phyloP scores from a whole-genome alignment of 768 basidiomycete genomes.

The Naganishia vishniacii region DNA sequence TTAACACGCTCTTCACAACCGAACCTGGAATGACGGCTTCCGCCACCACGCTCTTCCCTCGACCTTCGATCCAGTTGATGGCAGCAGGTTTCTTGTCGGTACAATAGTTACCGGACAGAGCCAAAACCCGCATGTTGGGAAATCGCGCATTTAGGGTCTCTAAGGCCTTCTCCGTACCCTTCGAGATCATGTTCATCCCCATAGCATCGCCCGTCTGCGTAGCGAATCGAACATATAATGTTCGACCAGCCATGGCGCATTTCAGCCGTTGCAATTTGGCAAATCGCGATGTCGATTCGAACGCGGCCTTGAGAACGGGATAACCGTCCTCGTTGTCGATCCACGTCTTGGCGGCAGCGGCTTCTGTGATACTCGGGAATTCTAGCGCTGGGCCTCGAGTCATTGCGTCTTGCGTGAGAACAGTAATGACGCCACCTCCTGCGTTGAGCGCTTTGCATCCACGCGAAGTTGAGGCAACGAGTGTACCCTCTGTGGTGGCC shows the following conservation, averaged over 20 bases:
- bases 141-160: conserved; percentile 65
- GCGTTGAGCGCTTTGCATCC: conserved; percentile 97
- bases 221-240: conserved; percentile 85
- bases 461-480: conserved; percentile 93
- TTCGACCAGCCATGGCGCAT: conserved; percentile 85
- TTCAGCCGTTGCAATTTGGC: conserved; percentile 79
- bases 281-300: conserved; percentile 91
- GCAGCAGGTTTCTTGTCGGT: conserved; percentile 99
- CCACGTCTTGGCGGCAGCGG: conserved; percentile 82
- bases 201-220: conserved; percentile 96
- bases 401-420: conserved; percentile 88
- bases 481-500: conserved; percentile 99
- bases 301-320: conserved; percentile 67
- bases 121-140: conserved; percentile 84
- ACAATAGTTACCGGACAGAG: conserved; percentile 95
- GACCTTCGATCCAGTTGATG: conserved; percentile 99
- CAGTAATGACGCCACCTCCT: conserved; percentile 90
- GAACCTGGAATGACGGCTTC: conserved; percentile 88
- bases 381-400: conserved; percentile 98
- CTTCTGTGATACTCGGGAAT: conserved; percentile 73
- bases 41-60: conserved; percentile 95
- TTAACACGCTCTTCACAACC: conserved; percentile 80
- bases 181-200: conserved; percentile 99
- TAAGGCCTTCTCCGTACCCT: conserved; percentile 92
- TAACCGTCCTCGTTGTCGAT: conserved; percentile 77